Conservation (phyloP, 1,284 basidiomycete species). For the Naganishia cerealis region DNA sequence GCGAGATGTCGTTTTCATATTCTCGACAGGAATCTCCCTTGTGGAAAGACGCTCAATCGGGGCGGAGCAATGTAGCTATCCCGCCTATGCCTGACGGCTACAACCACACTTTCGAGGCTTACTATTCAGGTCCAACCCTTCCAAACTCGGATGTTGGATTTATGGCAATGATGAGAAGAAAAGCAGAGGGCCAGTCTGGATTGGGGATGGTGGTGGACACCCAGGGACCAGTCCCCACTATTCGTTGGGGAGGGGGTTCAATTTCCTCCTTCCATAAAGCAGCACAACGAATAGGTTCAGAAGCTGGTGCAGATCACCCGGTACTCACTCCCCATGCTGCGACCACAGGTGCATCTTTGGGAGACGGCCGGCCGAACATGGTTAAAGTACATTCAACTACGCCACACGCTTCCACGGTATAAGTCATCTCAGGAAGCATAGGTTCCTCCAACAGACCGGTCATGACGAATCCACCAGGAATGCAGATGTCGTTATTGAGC, state of each 20-base stretch:
- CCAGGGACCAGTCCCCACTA: not conserved
- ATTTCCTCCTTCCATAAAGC: not conserved
- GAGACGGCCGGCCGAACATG: not conserved
- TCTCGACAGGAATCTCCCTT: too few relatives aligned
- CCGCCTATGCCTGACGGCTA: not conserved
- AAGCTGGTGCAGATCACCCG: not conserved
- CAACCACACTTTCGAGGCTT: conserved; percentile 12
- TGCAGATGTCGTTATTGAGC: not conserved
- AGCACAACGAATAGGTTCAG: not conserved
- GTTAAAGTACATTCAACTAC: not conserved
- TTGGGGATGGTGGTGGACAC: conserved; percentile 14
- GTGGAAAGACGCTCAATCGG: too few relatives aligned
- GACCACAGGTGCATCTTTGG: not conserved
- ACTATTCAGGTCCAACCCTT: conserved; percentile 1
- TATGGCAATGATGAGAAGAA: not conserved
- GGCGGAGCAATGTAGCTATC: not conserved
- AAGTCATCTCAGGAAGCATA: not conserved
- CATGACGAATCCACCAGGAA: not conserved
- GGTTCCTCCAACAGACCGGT: not conserved
- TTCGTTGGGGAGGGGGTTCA: conserved; percentile 1
- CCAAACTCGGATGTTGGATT: not conserved
- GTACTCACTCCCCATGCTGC: not conserved
- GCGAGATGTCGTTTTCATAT: too few relatives aligned
- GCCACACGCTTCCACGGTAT: not conserved
- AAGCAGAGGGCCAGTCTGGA: conserved; percentile 1